These are phyloP conservation scores for Clathrospora elynae DNA, from an alignment of 2,329 filamentous ascomycete genomes.

Conservation along the genomic window DNA sequence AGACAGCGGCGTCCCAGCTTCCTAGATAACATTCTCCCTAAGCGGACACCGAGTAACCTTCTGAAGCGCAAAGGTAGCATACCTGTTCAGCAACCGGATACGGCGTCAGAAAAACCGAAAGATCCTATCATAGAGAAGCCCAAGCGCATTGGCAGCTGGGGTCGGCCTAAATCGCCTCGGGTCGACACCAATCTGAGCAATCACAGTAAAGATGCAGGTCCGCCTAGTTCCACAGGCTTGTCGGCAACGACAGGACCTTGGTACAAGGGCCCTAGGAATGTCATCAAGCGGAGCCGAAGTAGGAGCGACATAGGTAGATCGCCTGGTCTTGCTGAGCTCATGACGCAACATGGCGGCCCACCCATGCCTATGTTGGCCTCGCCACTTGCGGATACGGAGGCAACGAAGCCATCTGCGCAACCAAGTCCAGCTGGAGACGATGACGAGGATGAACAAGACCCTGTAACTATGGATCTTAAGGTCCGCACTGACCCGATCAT, in stretches of 20 bases:
- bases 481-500: slow-evolving; percentile 70
- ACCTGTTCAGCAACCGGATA: slow-evolving; percentile 36
- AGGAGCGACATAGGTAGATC: slow-evolving; percentile 60
- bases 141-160: slow-evolving; percentile 50
- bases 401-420: slow-evolving; percentile 38
- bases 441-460: slow-evolving; percentile 55
- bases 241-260: slow-evolving; percentile 43
- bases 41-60: slow-evolving; percentile 50
- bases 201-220: slow-evolving; percentile 61
- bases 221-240: slow-evolving; percentile 52
- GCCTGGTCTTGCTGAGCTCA: slow-evolving; percentile 58
- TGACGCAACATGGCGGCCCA: slow-evolving; percentile 63
- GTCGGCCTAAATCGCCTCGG: slow-evolving; percentile 49
- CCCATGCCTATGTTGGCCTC: slow-evolving; percentile 62
- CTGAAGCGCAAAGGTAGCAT: slow-evolving; percentile 57
- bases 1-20: slow-evolving; percentile 59
- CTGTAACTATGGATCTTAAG: slow-evolving; percentile 65
- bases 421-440: slow-evolving; percentile 48
- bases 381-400: slow-evolving; percentile 48
- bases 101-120: slow-evolving; percentile 34
- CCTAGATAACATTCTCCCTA: slow-evolving; percentile 54
- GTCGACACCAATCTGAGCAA: slow-evolving; percentile 47
- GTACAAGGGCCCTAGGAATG: slow-evolving; percentile 47
- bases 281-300: slow-evolving; percentile 59
- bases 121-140: slow-evolving; percentile 43